Evolutionary conservation across 2,329 filamentous ascomycete genomes (phyloP), one percentile per base, ranked within the genome.

Genomic region (Teratosphaeria gauchensis): DNA sequence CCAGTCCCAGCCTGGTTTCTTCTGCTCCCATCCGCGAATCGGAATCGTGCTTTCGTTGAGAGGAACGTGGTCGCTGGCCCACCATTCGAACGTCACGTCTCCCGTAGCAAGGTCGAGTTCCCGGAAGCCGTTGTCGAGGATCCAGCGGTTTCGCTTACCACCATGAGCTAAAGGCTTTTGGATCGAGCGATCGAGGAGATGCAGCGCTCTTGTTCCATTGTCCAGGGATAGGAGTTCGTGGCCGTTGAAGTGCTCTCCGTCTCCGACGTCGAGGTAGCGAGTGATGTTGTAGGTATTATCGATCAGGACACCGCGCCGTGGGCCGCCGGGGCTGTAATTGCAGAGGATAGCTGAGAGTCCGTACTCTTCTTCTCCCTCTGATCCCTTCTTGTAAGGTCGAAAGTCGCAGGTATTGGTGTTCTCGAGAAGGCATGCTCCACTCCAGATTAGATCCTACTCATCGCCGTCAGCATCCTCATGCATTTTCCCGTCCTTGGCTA

Each of bases 221-320:
- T 28, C 21, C 7, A 53, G 28, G 52, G 74, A 58, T 4, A 71
- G 72, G 61, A 74, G 72, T 52, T 75, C 73, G 58, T 75, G 73
- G 48, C 72, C 72, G 55, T 75, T 70, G 55, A 74, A 70, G 3
- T 42, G 19, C 4, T 6, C 12, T 9, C 14, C 8, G 19, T 12
- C 7, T 7, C 1, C 8, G 16, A 28, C 11, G n/a, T 28, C 8
- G 52, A 53, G 28, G 14, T 9, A 5, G 12, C 11, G 52, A 6
- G 51, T 21, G 31, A 32, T 55, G 21, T n/a, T 42, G 53, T 54
- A 9, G 0, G 38, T 54, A 51, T 55, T 51, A 6, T 42, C 32
- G 19, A 57, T 54, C 2, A 55, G n/a, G 11, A 56, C 2, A n/a
- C 38, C 54, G 24, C 53, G 42, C 42, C 62, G 65, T 2, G 30